Conservation (phyloP, 1,284 basidiomycete genomes). For the Lentinula novae-zelandiae region DNA sequence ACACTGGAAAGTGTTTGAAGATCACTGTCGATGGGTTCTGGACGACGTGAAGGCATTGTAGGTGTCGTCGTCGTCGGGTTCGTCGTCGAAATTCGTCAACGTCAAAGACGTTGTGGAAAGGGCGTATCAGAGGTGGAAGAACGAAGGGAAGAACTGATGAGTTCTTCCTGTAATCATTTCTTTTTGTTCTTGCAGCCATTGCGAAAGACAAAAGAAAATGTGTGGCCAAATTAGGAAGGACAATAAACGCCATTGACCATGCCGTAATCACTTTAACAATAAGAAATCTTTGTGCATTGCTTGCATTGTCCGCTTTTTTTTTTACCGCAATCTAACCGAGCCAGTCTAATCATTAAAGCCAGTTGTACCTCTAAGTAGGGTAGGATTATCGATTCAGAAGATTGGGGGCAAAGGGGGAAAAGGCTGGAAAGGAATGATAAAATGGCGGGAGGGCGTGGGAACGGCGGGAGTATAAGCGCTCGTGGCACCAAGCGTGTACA, state of each 20-base stretch:
- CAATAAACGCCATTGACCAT: not conserved
- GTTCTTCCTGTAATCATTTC: not conserved
- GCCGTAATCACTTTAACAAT: slow-evolving; percentile 1
- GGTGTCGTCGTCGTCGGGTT: not conserved
- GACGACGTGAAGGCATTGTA: slow-evolving; percentile 4
- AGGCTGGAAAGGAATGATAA: not conserved
- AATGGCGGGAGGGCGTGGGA: not conserved
- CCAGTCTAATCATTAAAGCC: no score
- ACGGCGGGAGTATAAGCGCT: not conserved
- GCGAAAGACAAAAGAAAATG: slow-evolving; percentile 3
- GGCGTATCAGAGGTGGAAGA: slow-evolving; percentile 2
- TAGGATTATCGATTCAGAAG: no score
- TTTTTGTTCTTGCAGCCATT: not conserved
- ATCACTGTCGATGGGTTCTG: slow-evolving; percentile 6
- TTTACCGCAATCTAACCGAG: not conserved
- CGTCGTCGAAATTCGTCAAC: slow-evolving; percentile 6
- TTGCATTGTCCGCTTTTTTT: not conserved
- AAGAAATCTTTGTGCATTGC: not conserved
- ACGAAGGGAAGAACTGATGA: slow-evolving; percentile 1
- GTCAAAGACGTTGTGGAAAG: slow-evolving; percentile 5
- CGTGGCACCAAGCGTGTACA: not conserved
- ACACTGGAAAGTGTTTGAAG: not conserved
- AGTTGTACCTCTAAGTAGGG: no score
- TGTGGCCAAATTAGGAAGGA: not conserved
- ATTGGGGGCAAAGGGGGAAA: not conserved